These are phyloP conservation scores for Carex littledalei DNA, from an alignment of 176 grass and related monocot genomes.

Conservation along the genomic window DNA sequence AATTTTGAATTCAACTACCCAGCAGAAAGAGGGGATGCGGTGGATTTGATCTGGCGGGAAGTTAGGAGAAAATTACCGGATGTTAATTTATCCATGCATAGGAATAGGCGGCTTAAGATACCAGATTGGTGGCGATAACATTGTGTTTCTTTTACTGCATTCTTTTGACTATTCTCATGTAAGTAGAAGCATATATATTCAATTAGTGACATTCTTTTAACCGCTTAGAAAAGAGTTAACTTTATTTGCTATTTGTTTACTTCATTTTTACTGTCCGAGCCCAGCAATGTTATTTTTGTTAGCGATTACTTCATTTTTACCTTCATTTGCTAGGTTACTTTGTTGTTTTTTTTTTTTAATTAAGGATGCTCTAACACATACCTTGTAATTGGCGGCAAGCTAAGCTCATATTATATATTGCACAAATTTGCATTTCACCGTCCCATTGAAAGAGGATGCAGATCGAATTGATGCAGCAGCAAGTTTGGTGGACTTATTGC, in stretches of 20 bases:
- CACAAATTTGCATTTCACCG: neutral
- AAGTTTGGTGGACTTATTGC: neutral
- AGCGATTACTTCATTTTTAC: too few species aligned
- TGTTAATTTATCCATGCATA: slow-evolving; percentile 60
- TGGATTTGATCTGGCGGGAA: slow-evolving; percentile 84
- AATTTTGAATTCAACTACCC: slow-evolving; percentile 79
- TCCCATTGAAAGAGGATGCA: neutral
- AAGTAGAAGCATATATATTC: slow-evolving; percentile 8
- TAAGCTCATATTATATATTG: neutral
- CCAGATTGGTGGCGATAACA: slow-evolving; percentile 75
- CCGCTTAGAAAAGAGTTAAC: neutral
- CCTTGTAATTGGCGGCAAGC: neutral
- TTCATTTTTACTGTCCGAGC: neutral
- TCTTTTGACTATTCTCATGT: slow-evolving; percentile 28
- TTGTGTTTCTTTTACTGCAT: neutral
- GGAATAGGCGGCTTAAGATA: slow-evolving; percentile 72
- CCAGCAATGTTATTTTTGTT: neutral
- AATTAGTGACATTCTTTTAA: neutral
- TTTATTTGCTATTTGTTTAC: neutral
- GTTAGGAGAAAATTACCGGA: slow-evolving; percentile 65
- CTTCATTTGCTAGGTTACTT: too few species aligned
- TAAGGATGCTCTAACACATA: neutral
- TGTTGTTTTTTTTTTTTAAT: neutral
- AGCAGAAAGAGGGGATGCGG: slow-evolving; percentile 53
- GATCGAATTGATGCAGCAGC: neutral